Base-by-base conservation (phyloP, 805 yeast genomes). In the Nakazawaea ernobii region DNA sequence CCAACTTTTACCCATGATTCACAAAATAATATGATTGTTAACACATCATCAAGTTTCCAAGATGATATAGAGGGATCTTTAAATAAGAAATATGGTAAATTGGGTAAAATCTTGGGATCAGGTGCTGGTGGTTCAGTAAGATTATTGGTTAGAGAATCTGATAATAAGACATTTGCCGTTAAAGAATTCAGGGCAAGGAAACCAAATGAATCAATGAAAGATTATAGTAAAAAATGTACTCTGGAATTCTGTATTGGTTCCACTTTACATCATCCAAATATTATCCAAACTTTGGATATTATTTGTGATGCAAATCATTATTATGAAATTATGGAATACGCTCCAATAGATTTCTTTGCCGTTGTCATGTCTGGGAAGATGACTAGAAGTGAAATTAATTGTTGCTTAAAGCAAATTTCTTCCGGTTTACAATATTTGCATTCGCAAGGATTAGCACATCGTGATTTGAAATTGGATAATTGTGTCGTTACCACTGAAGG, bases 91-190 rank as follows among this genome's bases (percentile, higher is more conserved):
- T 86, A 86, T 60, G 88, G 92, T 48, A 82, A 79, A 53, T 62
- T 84, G 52, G 91, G 92, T 43, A 83, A 84, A 59, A 75, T 82
- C 49, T 63, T 86, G 41, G 95, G 95, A 14, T 80, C 89, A 1
- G 95, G 95, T 48, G 95, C 94, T 10, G 95, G 95, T 42, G 95
- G 95, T 6, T 79, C 90, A 1, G 95, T 86, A n/a, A 73, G 86
- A 55, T 68, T 86, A 39, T 73, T 86, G 24, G 75, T 75, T 8
- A 75, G 92, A 56, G 83, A 85, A 38, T 67, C 79, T 35, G 92
- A 86, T 63, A 78, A 79, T 55, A 77, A 77, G 33, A 78, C 86
- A 0, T 86, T 86, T 69, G 95, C 95, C 1, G 94, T 86, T 14
- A 86, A 86, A 59, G 92, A 86, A 63, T 86, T 86, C 58, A 75